These are phyloP conservation scores for Aspergillus niger DNA, from an alignment of 2,329 filamentous ascomycete species.

Conservation along the genomic window DNA sequence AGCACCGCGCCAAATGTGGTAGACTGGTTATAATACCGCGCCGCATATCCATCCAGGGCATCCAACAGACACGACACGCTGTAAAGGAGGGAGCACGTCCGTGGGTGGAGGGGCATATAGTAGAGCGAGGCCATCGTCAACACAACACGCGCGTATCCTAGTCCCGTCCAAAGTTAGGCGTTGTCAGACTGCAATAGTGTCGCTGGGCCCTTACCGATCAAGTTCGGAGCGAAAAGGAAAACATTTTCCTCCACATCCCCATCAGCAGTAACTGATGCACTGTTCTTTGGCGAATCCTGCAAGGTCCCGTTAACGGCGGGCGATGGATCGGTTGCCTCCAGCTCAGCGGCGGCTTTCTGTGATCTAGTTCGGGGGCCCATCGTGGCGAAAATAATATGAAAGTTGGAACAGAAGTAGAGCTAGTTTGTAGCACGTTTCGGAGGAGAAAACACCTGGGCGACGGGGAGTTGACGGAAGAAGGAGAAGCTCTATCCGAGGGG, in stretches of 20 bases:
- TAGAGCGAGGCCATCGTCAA: constrained; percentile 89
- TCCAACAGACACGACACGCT: constrained; percentile 93
- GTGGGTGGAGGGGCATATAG: constrained; percentile 98
- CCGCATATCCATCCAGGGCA: constrained; percentile 92
- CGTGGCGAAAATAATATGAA: constrained; percentile 9
- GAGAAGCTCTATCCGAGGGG: constrained; percentile 17
- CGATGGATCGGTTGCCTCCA: constrained; percentile 35
- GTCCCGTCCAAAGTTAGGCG: constrained; percentile 1
- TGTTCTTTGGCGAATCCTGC: constrained; percentile 35
- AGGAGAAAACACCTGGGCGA: constrained; percentile 2
- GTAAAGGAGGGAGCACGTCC: constrained; percentile 84
- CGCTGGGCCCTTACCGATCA: constrained; percentile 65
- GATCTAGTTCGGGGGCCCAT: constrained; percentile 44
- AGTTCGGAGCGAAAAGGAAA: constrained; percentile 78
- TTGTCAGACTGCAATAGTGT: not conserved
- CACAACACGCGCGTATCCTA: constrained; percentile 76
- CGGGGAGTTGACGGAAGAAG: constrained; percentile 14
- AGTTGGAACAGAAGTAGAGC: not conserved
- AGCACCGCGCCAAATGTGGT: constrained; percentile 95
- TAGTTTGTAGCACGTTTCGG: not conserved
- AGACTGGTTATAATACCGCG: constrained; percentile 81
- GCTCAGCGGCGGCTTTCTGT: constrained; percentile 39
- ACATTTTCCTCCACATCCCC: constrained; percentile 66
- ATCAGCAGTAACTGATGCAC: constrained; percentile 28
- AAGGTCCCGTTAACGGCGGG: constrained; percentile 33